Evolutionary conservation across 1,284 basidiomycete genomes (phyloP), one percentile per base, ranked within the genome.

Genomic region (Malassezia obtusa): DNA sequence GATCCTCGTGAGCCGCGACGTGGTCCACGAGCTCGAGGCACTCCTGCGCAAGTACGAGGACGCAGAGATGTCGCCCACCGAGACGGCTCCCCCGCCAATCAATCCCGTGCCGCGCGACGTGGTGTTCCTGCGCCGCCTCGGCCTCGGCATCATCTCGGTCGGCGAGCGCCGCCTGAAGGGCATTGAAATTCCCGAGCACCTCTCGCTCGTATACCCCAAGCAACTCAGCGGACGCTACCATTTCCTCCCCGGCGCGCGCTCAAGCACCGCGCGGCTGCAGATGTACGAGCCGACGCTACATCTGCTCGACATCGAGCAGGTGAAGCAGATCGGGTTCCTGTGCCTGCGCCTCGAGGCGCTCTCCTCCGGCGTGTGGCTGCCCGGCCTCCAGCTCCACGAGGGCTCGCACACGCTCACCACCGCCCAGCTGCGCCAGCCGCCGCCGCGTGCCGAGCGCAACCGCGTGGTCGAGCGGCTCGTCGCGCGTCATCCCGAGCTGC

Each of bases 91-190:
- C 14, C 45, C 52, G 7, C 9, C 49, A 32, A 32, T 24, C 26
- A 64, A 63, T 1, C 66, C 63, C 24, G 68, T 73, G 25, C 76
- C 77, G 49, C 67, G 78, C 25, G 71, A 75, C 50, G 76, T 88
- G 51, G 84, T 86, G 21, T 83, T 81, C 3, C 82, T 92, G 56
- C 82, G 82, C 25, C 78, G 82, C 30, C 80, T 94, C 64, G 85
- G 85, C 2, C 79, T 90, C 43, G 79, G 81, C 28, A 80, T 91
- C 51, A 79, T 84, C 31, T 80, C 82, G 32, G 81, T 94, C 24
- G 94, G 94, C 21, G 89, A 95, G 75, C 81, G 85, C 60, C 88
- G 89, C 71, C 82, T 98, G 62, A 96, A 96, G 75, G 92, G 92
- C 14, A 79, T 96, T 32, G 90, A 95, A 46, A 68, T 63, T 40